Conservation (phyloP, 1,284 basidiomycete species). For the Sporisorium reilianum region DNA sequence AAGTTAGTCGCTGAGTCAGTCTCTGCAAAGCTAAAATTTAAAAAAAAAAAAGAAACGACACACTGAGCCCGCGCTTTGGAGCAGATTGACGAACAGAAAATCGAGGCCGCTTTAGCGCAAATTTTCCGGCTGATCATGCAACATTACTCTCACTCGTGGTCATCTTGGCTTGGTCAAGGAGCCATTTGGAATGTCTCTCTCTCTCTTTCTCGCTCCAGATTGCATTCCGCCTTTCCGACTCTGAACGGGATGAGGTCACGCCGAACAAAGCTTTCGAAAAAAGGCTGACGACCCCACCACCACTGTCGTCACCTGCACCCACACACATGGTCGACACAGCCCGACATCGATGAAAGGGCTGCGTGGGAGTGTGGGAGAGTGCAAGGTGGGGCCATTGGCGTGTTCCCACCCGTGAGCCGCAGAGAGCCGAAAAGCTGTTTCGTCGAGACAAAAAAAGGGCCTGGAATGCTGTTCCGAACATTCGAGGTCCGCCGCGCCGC, state of each 20-base stretch:
- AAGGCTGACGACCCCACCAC: background rate
- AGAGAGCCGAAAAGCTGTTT: background rate
- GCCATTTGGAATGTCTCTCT: background rate
- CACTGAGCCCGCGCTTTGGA: background rate
- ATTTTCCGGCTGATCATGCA: background rate
- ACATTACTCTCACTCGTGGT: too few species aligned
- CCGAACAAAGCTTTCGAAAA: background rate
- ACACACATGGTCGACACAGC: background rate
- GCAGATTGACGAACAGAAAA: background rate
- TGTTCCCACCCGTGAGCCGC: slow-evolving; percentile 2
- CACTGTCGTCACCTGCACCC: background rate
- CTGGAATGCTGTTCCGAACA: slow-evolving; percentile 13
- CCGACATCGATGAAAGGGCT: background rate
- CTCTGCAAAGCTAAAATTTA: too few species aligned
- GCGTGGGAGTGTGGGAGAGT: background rate
- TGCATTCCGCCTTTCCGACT: too few species aligned
- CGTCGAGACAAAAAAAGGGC: slow-evolving; percentile 4
- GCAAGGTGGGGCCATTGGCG: background rate
- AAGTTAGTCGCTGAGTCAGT: too few species aligned
- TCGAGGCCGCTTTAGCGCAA: background rate
- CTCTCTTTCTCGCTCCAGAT: background rate
- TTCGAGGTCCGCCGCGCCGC: slow-evolving; percentile 12
- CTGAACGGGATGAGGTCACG: too few species aligned
- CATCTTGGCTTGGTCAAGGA: background rate
- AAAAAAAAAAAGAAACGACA: too few species aligned